Percentiles rank a stretch among this genome's conserved stretches.
phyloP scores from a whole-genome alignment of 1,284 basidiomycete genomes.

The Cutaneotrichosporon cutaneum region DNA sequence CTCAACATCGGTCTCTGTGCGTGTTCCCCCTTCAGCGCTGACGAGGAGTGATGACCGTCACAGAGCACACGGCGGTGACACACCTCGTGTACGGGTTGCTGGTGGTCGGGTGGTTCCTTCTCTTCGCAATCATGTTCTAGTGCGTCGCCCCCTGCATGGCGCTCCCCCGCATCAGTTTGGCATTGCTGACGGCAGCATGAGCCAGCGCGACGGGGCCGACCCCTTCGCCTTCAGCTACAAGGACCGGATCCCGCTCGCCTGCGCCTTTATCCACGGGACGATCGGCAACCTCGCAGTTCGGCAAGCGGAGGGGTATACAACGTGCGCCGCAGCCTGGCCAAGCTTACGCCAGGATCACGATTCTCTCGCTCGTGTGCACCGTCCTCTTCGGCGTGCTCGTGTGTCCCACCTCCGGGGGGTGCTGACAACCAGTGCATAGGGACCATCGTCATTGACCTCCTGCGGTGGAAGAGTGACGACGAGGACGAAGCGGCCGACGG shows the following conservation, averaged over 20 bases:
- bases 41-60: not conserved
- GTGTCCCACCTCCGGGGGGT: not conserved
- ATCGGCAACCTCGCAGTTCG: not conserved
- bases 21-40: not conserved
- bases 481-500: not conserved
- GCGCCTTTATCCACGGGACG: not conserved
- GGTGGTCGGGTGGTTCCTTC: not conserved
- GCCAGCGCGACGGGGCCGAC: not conserved
- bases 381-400: not conserved
- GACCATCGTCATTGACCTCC: not conserved
- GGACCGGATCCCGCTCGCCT: not conserved
- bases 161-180: no score
- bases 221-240: not conserved
- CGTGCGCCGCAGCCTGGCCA: not conserved
- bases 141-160: no score
- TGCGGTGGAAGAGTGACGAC: not conserved
- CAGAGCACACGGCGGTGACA: not conserved
- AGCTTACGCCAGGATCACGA: no score
- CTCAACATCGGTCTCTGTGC: constrained; percentile 1
- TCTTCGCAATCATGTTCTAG: not conserved
- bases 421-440: constrained; percentile 3
- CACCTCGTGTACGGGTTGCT: not conserved
- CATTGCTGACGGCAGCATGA: constrained; percentile 6
- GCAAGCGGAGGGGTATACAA: no score
- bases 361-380: not conserved